Evolutionary conservation across 2,329 filamentous ascomycete species (phyloP), one percentile per base, ranked within the genome.

Genomic region (Raffaelea ambrosiae): DNA sequence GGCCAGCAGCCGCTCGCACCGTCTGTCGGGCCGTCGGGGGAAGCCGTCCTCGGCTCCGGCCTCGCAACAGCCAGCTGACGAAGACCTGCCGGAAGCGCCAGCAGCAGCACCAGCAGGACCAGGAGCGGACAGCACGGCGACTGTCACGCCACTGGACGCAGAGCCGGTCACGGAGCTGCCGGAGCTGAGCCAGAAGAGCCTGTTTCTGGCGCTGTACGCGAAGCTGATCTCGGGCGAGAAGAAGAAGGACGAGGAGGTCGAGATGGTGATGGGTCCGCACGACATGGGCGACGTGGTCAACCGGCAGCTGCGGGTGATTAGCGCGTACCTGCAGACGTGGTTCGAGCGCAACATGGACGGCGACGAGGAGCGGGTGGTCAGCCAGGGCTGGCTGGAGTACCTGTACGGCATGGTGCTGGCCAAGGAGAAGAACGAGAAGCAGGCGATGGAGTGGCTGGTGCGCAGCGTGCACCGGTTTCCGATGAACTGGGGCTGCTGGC

Each of bases 401-500:
- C 68, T 91, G 65, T 81, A 57, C 55, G 93, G 90, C 10, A 85
- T 97, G 66, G 82, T 96, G 14, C 72, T 97, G 18, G 79, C 88
- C 33, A 95, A 90, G 64, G 85, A 90, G 52, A 95, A 95, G 66
- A 96, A 93, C 58, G 89, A 95, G 55, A 76, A 83, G 40, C 76
- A 86, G 51, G 93, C 93, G 2, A 83, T 91, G 64, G 80, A 86
- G 53, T 95, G 86, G 76, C 74, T 98, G n/a, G 73, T 96, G 45
- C 78, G 81, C 53, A 95, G 90, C 60, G 87, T 96, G 10, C 86
- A 94, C 62, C 70, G 88, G 38, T 95, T 89, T 58, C 87, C 89
- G 1, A 95, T 90, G 77, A 95, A 97, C 61, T 98, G 93, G 93
- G 88, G 89, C 8, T 90, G 89, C 52, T 98, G 93, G 93, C 77